A percentile compares a stretch with the other conserved stretches of the same genome.
phyloP scores from a whole-genome alignment of 805 yeast species.

The Ogataea henricii region DNA sequence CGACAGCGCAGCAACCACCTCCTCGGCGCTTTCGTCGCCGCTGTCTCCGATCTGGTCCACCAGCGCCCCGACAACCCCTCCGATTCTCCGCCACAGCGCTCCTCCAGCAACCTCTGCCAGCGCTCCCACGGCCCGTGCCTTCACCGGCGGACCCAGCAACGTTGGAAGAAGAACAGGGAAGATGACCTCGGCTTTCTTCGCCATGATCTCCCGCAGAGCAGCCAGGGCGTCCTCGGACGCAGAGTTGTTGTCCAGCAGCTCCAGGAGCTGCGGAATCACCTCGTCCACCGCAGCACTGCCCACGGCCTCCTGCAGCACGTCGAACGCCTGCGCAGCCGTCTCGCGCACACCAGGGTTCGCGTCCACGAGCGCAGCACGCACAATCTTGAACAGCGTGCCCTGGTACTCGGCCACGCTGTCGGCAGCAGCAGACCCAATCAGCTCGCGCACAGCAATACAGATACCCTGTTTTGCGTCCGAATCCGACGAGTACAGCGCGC shows the following conservation, averaged over 20 bases:
- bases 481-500: constrained; percentile 59
- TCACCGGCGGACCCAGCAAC: constrained; percentile 77
- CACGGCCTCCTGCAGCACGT: constrained; percentile 75
- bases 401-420: constrained; percentile 67
- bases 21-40: constrained; percentile 20
- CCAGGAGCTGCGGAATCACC: constrained; percentile 79
- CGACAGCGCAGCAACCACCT: constrained; percentile 59
- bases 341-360: constrained; percentile 72
- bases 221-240: constrained; percentile 74
- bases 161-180: constrained; percentile 94
- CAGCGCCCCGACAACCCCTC: constrained; percentile 72
- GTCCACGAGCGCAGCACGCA: constrained; percentile 80
- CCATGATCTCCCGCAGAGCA: constrained; percentile 91
- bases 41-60: constrained; percentile 52
- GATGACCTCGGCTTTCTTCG: constrained; percentile 83
- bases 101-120: constrained; percentile 89
- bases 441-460: constrained; percentile 87
- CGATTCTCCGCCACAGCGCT: constrained; percentile 71
- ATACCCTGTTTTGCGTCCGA: constrained; percentile 94
- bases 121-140: constrained; percentile 85
- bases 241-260: constrained; percentile 52
- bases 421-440: constrained; percentile 69
- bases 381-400: constrained; percentile 67
- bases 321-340: constrained; percentile 91
- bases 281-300: constrained; percentile 89